Percentiles rank a stretch among this genome's conserved stretches.
phyloP scores from a whole-genome alignment of 768 basidiomycete genomes.

The Podaxis carcinomalis region DNA sequence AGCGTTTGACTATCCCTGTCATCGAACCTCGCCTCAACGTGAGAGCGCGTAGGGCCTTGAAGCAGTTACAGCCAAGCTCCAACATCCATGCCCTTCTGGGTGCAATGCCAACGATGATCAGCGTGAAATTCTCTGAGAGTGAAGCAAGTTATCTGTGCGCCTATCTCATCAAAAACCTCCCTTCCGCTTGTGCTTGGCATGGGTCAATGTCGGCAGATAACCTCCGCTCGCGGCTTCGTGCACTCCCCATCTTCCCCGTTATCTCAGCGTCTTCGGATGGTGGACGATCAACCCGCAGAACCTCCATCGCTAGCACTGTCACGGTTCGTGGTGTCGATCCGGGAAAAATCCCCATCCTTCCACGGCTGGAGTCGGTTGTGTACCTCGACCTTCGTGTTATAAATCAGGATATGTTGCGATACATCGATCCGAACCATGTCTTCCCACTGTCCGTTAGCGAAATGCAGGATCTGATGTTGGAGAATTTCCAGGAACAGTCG shows the following conservation, averaged over 20 bases:
- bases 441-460: constrained; percentile 13
- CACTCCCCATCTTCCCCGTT: constrained; percentile 26
- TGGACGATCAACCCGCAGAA: neutral
- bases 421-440: constrained; percentile 17
- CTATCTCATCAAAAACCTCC: constrained; percentile 1
- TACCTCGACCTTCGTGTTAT: neutral
- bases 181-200: neutral
- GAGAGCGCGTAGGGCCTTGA: constrained; percentile 12
- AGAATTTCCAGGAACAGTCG: constrained; percentile 7
- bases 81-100: constrained; percentile 28
- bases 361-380: neutral
- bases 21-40: constrained; percentile 23
- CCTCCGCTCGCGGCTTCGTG: constrained; percentile 11
- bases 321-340: constrained; percentile 2
- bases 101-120: constrained; percentile 12
- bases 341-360: neutral
- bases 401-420: constrained; percentile 1
- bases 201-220: constrained; percentile 11
- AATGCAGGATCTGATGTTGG: constrained; percentile 2
- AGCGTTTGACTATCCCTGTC: constrained; percentile 28
- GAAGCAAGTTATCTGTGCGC: neutral
- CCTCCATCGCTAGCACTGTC: neutral
- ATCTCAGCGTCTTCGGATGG: constrained; percentile 14
- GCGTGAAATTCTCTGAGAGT: neutral
- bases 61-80: neutral